Conservation (phyloP, 257 asterid species). For the Solanum ossicruentum region DNA sequence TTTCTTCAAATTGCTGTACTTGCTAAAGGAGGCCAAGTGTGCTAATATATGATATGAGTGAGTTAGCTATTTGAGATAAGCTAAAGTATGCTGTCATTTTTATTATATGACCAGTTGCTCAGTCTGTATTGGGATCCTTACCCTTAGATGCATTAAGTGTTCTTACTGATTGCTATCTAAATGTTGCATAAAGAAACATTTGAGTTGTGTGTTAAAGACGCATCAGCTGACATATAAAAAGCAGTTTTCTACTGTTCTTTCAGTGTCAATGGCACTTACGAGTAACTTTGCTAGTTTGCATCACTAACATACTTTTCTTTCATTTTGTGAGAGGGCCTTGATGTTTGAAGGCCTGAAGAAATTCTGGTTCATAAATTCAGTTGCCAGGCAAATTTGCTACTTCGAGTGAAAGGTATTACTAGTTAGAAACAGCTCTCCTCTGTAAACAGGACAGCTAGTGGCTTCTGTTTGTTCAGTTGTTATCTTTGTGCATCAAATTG, state of each 20-base stretch:
- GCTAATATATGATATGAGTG: neutral
- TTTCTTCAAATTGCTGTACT: neutral
- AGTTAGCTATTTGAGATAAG: neutral
- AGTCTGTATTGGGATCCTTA: neutral
- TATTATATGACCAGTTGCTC: neutral
- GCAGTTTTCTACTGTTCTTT: neutral
- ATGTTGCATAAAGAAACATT: constrained; percentile 6
- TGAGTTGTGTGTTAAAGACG: neutral
- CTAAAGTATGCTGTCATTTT: neutral
- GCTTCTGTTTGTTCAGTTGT: neutral
- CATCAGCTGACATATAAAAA: neutral
- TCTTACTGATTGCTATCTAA: neutral
- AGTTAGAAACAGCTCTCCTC: neutral
- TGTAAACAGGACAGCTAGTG: neutral
- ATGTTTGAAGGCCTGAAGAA: neutral
- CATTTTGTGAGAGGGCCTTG: neutral
- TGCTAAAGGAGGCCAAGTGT: neutral
- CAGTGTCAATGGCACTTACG: neutral
- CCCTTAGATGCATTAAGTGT: neutral
- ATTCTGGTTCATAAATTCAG: neutral
- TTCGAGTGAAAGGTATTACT: neutral
- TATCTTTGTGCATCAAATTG: neutral
- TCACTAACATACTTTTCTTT: neutral
- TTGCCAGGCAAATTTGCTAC: neutral
- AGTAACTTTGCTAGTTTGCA: neutral